Conservation (phyloP, 768 basidiomycete species). For the Dioszegia crocea region DNA sequence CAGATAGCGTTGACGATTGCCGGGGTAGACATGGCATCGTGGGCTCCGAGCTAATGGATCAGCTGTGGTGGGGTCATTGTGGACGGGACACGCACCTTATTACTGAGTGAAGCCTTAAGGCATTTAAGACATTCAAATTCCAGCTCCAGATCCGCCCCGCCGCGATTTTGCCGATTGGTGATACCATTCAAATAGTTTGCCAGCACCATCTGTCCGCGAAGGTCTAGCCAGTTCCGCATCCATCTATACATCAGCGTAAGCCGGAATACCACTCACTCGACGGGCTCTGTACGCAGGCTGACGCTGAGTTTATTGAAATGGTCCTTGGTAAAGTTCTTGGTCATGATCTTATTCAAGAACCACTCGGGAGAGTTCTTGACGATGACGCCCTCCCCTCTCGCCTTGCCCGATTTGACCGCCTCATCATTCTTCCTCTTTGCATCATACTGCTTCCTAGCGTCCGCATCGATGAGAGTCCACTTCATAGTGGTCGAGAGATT, state of each 20-base stretch:
- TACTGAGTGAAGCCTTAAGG: slow-evolving; percentile 74
- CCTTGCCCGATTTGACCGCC: slow-evolving; percentile 52
- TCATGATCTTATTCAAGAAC: slow-evolving; percentile 87
- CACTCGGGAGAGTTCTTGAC: slow-evolving; percentile 76
- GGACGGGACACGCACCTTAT: slow-evolving; percentile 42
- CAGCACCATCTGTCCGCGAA: slow-evolving; percentile 37
- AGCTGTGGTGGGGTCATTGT: too few species aligned
- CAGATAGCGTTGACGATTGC: slow-evolving; percentile 73
- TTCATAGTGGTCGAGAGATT: slow-evolving; percentile 72
- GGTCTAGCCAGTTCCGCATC: slow-evolving; percentile 33
- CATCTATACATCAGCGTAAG: slow-evolving; percentile 20
- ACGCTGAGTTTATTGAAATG: slow-evolving; percentile 67
- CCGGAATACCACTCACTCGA: slow-evolving; percentile 58
- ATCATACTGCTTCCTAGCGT: slow-evolving; percentile 72
- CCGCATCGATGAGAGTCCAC: slow-evolving; percentile 83
- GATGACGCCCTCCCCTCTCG: slow-evolving; percentile 51
- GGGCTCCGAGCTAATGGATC: slow-evolving; percentile 14
- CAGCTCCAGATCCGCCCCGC: slow-evolving; percentile 61
- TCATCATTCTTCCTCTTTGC: slow-evolving; percentile 54
- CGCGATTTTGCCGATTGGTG: slow-evolving; percentile 49
- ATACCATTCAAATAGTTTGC: slow-evolving; percentile 30
- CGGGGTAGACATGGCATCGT: slow-evolving; percentile 69
- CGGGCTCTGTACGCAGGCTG: slow-evolving; percentile 74
- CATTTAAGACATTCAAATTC: slow-evolving; percentile 89
- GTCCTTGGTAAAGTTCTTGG: slow-evolving; percentile 75